These are phyloP conservation scores for Stevia rebaudiana DNA, from an alignment of 140 eudicot genomes.

Conservation along the genomic window DNA sequence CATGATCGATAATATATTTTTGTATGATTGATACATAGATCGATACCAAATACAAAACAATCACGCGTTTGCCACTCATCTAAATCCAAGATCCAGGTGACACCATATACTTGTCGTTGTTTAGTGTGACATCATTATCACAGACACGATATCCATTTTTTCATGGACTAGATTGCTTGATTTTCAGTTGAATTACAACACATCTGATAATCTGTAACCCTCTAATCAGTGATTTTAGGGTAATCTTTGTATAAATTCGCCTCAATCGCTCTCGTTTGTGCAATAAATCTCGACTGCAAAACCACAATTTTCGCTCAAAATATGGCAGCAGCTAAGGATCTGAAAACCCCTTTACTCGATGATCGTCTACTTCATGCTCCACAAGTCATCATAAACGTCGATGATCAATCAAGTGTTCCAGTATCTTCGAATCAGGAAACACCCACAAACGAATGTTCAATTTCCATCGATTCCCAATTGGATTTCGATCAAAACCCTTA, in stretches of 20 bases:
- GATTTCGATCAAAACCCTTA: constrained; percentile 41
- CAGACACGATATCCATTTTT: constrained; percentile 10
- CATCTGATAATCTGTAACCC: neutral
- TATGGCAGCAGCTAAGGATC: constrained; percentile 44
- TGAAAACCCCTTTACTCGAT: constrained; percentile 51
- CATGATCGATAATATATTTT: neutral
- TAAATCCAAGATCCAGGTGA: neutral
- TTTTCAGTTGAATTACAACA: constrained; percentile 13
- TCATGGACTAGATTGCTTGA: constrained; percentile 14
- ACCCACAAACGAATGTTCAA: constrained; percentile 3
- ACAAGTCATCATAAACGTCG: neutral
- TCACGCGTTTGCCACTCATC: constrained; percentile 3
- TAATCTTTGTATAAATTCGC: neutral
- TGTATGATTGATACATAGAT: neutral
- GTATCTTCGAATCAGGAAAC: constrained; percentile 20
- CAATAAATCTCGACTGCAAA: constrained; percentile 1
- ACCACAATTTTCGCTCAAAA: neutral
- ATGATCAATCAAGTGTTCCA: constrained; percentile 10
- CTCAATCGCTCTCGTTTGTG: neutral
- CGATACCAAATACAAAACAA: neutral
- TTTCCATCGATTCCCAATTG: constrained; percentile 24
- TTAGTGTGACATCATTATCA: constrained; percentile 1
- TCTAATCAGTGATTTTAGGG: neutral
- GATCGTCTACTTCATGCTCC: neutral
- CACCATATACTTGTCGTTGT: constrained; percentile 4